These are phyloP conservation scores for Amanita pallidorosea DNA, from an alignment of 768 basidiomycete species.

Conservation along the genomic window DNA sequence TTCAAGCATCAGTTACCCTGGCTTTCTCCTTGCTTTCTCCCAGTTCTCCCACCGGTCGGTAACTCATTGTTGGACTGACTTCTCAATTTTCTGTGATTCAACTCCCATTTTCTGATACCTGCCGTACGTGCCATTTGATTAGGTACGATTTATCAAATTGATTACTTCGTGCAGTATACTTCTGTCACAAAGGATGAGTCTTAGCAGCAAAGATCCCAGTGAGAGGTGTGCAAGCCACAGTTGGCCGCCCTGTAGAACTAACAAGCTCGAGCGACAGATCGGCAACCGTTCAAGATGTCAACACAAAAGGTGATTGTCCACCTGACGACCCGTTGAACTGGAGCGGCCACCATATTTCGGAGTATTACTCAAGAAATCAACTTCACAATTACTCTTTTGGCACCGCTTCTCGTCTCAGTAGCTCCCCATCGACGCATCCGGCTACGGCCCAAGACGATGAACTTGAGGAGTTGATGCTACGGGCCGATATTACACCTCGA, in stretches of 20 bases:
- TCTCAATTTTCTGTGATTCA: background rate
- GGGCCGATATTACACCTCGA: conserved; percentile 38
- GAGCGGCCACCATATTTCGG: background rate
- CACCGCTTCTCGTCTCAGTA: conserved; percentile 21
- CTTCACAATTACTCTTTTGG: conserved; percentile 40
- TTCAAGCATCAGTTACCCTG: background rate
- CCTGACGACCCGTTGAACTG: background rate
- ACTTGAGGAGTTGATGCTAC: conserved; percentile 23
- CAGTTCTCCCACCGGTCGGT: background rate
- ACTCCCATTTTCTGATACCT: background rate
- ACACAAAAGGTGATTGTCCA: background rate
- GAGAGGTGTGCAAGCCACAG: background rate
- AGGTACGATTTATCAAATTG: background rate
- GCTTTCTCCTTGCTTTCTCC: conserved; percentile 3
- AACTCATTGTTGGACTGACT: background rate
- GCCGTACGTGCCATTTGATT: background rate
- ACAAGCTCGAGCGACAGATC: background rate
- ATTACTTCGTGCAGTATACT: background rate
- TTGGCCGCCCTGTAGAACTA: background rate
- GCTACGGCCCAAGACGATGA: conserved; percentile 24
- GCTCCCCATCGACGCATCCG: conserved; percentile 17
- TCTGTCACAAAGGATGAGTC: background rate
- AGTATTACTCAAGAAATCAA: conserved; percentile 30
- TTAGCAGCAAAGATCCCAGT: background rate
- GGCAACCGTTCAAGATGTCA: background rate